Conservation (phyloP, 169 alveolate species). For the Plasmodium adleri region DNA sequence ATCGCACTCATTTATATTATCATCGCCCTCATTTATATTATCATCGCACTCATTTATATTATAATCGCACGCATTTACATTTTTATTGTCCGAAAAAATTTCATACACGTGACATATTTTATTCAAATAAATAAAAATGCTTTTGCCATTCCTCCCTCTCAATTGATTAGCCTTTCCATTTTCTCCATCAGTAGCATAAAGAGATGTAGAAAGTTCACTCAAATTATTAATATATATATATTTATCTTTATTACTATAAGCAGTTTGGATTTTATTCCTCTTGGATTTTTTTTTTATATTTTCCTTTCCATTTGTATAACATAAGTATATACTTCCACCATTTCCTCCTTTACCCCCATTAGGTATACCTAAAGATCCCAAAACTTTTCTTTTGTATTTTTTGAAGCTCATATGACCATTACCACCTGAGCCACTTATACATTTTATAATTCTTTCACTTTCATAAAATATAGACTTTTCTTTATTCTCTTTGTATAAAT, state of each 20-base stretch:
- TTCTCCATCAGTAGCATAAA: conserved; percentile 49
- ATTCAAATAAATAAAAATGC: conserved; percentile 38
- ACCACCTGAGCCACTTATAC: conserved; percentile 73
- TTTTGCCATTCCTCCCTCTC: conserved; percentile 57
- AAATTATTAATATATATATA: conserved; percentile 38
- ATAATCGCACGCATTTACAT: neutral
- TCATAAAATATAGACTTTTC: conserved; percentile 59
- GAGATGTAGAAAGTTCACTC: conserved; percentile 32
- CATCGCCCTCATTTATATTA: neutral
- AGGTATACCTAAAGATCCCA: conserved; percentile 67
- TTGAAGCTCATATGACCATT: conserved; percentile 57
- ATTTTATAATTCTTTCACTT: conserved; percentile 69
- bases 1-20: neutral
- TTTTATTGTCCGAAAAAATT: neutral
- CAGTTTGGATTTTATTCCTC: conserved; percentile 4
- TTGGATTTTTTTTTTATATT: neutral
- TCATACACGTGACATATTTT: conserved; percentile 61
- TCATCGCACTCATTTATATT: neutral
- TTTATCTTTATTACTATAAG: conserved; percentile 26
- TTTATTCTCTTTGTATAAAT: conserved; percentile 4
- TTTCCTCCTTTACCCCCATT: conserved; percentile 76
- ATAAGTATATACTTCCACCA: conserved; percentile 58
- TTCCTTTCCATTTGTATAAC: conserved; percentile 17
- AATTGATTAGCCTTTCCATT: conserved; percentile 61
- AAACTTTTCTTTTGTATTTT: conserved; percentile 56